Evolutionary conservation across 2,329 filamentous ascomycete species (phyloP), one percentile per base, ranked within the genome.

Genomic region (Epichloe amarillans): DNA sequence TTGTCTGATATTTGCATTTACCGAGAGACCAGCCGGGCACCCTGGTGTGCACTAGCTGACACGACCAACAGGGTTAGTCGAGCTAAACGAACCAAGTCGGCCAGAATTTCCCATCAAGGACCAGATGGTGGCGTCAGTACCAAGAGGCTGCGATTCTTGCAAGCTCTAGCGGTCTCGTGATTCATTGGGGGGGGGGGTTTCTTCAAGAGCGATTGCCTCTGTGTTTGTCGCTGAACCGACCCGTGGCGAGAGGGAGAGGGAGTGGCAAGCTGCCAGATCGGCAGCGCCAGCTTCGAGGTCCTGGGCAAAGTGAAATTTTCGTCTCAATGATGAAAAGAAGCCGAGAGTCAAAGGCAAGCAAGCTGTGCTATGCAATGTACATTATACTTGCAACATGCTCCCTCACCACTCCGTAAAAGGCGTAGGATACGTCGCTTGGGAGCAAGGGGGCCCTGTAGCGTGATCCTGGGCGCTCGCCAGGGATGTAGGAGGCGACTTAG

Each of bases 401-500:
- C 15, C 21, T 17, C 46, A 40, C 17, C 30, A 30, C 3, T 11
- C 30, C 30, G 10, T 23, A 43, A 19, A 38, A 19, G 23, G 15
- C 36, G 38, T 37, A 37, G 40, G 40, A 44, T 44, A 53, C 49
- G 52, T 53, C 52, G 51, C 49, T 42, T 17, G 17, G 36, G 39
- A 39, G 23, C 48, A 46, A 19, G 40, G 37, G 23, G 45, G 43
- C 36, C 47, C 42, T 35, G 42, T 50, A 47, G 49, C 36, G 51
- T 39, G 46, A 47, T 44, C 46, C 47, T 43, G 43, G 41, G 46
- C 21, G 26, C 39, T 19, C 38, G 30, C 35, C 45, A 43, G 50
- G 37, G 49, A 45, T 50, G 12, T 43, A 23, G 51, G 47, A 39
- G 44, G 30, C 36, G 17, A 45, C 41, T 55, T 55, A 52, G 53